phyloP scores from a whole-genome alignment of 179 eudicot genomes.

The Nepenthes alata region DNA sequence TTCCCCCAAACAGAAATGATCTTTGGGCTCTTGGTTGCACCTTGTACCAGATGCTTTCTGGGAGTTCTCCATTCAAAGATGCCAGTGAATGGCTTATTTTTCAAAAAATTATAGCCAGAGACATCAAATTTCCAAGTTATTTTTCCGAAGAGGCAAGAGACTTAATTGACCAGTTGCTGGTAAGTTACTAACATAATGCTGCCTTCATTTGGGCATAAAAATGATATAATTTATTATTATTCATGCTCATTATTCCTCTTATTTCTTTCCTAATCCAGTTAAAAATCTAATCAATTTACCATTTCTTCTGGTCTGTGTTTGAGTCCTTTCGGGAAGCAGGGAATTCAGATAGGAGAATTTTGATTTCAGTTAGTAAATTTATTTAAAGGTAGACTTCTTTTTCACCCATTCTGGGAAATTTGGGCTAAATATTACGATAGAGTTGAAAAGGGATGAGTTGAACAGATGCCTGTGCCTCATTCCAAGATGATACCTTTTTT shows the following conservation, averaged over 20 bases:
- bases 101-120: slow-evolving; percentile 84
- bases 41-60: slow-evolving; percentile 94
- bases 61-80: slow-evolving; percentile 95
- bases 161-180: slow-evolving; percentile 76
- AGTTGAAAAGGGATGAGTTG: no score
- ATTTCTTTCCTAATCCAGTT: no score
- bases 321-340: no score
- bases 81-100: slow-evolving; percentile 97
- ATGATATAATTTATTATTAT: not conserved
- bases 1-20: slow-evolving; percentile 54
- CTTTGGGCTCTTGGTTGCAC: slow-evolving; percentile 99
- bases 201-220: slow-evolving; percentile 1
- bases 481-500: no score
- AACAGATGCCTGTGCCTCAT: no score
- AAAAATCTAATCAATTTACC: no score
- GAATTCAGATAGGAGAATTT: no score
- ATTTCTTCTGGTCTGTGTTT: no score
- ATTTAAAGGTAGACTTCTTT: no score
- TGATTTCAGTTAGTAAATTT: no score
- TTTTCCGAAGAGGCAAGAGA: slow-evolving; percentile 80
- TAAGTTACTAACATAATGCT: slow-evolving; percentile 15
- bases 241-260: not conserved
- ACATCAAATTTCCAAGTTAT: slow-evolving; percentile 66
- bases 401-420: no score
- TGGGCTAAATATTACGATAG: no score